Evolutionary conservation across 805 yeast genomes (phyloP).

Genomic region (Saccharomycopsis selenospora): DNA sequence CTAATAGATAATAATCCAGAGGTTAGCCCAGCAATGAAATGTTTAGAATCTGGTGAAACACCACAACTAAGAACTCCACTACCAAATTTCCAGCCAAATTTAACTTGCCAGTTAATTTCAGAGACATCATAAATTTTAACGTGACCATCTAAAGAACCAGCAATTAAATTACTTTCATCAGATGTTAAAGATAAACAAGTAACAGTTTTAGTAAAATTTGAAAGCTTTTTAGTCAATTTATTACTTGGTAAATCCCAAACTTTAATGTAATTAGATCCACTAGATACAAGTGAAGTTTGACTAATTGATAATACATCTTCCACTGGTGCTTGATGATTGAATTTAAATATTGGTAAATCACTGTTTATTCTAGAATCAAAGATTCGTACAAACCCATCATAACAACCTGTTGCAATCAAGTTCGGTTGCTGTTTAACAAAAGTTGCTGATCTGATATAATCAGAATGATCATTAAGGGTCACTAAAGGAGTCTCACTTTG

Average conservation of each 20-base stretch:
- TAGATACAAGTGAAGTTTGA: constrained; percentile 69
- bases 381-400: constrained; percentile 78
- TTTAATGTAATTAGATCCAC: constrained; percentile 76
- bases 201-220: constrained; percentile 89
- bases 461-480: constrained; percentile 68
- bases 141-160: constrained; percentile 96
- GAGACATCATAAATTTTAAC: constrained; percentile 86
- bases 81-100: constrained; percentile 96
- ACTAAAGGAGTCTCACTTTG: constrained; percentile 66
- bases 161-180: constrained; percentile 64
- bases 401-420: constrained; percentile 85
- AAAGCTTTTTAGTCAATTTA: constrained; percentile 57
- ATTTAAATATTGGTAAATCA: constrained; percentile 45
- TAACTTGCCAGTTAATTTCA: constrained; percentile 71
- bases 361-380: constrained; percentile 66
- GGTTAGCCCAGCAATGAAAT: constrained; percentile 85
- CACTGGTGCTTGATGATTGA: constrained; percentile 73
- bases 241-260: constrained; percentile 85
- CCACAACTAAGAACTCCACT: constrained; percentile 88
- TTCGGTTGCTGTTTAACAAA: constrained; percentile 69
- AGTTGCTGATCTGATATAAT: constrained; percentile 77
- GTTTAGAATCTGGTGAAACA: constrained; percentile 78
- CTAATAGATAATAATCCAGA: constrained; percentile 85
- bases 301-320: constrained; percentile 74
- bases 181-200: constrained; percentile 73